phyloP scores from a whole-genome alignment of 495 filamentous ascomycete species.

The Penicillium malachiteum region DNA sequence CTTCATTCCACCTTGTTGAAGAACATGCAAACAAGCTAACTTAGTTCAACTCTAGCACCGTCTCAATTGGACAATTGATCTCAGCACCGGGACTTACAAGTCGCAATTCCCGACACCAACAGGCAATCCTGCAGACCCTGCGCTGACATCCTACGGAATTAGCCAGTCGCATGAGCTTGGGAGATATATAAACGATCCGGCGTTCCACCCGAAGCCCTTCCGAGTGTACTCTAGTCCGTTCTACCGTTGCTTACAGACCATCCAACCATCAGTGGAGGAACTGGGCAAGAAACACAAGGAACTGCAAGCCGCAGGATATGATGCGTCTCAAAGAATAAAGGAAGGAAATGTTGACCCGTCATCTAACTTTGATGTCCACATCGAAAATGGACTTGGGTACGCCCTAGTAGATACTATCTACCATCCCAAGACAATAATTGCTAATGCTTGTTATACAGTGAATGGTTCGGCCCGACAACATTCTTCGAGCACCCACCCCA shows the following conservation, averaged over 20 bases:
- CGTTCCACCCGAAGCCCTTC: slow-evolving; percentile 64
- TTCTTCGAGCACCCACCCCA: slow-evolving; percentile 82
- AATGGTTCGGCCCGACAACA: slow-evolving; percentile 78
- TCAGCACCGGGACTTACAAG: slow-evolving; percentile 69
- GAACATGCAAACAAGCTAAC: neutral
- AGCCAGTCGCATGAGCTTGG: slow-evolving; percentile 80
- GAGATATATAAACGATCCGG: slow-evolving; percentile 54
- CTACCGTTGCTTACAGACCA: slow-evolving; percentile 89
- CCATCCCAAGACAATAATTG: neutral
- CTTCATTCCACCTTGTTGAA: slow-evolving; percentile 12
- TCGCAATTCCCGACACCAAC: slow-evolving; percentile 73
- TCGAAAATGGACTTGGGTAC: slow-evolving; percentile 74
- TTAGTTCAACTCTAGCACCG: slow-evolving; percentile 64
- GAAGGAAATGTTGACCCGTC: slow-evolving; percentile 17
- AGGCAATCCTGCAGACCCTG: slow-evolving; percentile 81
- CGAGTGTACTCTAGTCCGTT: slow-evolving; percentile 80
- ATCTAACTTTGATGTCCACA: slow-evolving; percentile 52
- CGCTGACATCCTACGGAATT: slow-evolving; percentile 80
- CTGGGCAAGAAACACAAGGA: slow-evolving; percentile 35
- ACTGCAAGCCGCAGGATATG: neutral
- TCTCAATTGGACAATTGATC: slow-evolving; percentile 81
- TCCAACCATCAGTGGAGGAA: slow-evolving; percentile 63
- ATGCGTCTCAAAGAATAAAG: neutral
- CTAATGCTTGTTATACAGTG: slow-evolving; percentile 42
- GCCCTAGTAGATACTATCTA: slow-evolving; percentile 3